phyloP scores from a whole-genome alignment of 108 stramenopile species.

The Stephanodiscus triporus region DNA sequence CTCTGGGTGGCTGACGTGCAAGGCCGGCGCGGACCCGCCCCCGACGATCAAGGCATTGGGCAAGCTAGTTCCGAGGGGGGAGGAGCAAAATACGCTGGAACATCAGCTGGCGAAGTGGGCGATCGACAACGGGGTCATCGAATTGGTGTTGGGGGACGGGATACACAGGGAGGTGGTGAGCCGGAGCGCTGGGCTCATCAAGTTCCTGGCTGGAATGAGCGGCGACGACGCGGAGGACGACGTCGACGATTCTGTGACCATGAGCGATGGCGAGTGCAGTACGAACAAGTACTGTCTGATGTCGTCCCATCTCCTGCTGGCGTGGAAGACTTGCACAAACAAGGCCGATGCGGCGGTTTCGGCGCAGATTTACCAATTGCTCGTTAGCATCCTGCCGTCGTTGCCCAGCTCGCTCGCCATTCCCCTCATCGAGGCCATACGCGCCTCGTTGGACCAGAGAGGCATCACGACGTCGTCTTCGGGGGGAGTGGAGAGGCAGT shows the following conservation, averaged over 20 bases:
- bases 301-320: constrained; percentile 72
- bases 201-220: constrained; percentile 87
- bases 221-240: constrained; percentile 39
- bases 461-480: constrained; percentile 5
- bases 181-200: constrained; percentile 72
- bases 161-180: constrained; percentile 86
- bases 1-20: constrained; percentile 83
- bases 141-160: constrained; percentile 75
- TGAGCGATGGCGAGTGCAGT: neutral
- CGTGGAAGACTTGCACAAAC: constrained; percentile 86
- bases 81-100: constrained; percentile 78
- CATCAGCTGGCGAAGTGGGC: constrained; percentile 85
- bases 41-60: constrained; percentile 69
- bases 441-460: constrained; percentile 47
- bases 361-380: constrained; percentile 77
- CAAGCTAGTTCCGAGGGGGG: constrained; percentile 73
- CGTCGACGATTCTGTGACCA: constrained; percentile 5
- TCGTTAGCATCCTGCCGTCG: constrained; percentile 82
- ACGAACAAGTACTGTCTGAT: constrained; percentile 69
- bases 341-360: constrained; percentile 84
- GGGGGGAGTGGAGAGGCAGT: constrained; percentile 34
- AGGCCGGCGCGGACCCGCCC: constrained; percentile 77
- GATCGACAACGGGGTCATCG: constrained; percentile 83
- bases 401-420: constrained; percentile 71
- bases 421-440: constrained; percentile 72